Conservation (phyloP, 495 filamentous ascomycete species). For the Daldinia childiae region DNA sequence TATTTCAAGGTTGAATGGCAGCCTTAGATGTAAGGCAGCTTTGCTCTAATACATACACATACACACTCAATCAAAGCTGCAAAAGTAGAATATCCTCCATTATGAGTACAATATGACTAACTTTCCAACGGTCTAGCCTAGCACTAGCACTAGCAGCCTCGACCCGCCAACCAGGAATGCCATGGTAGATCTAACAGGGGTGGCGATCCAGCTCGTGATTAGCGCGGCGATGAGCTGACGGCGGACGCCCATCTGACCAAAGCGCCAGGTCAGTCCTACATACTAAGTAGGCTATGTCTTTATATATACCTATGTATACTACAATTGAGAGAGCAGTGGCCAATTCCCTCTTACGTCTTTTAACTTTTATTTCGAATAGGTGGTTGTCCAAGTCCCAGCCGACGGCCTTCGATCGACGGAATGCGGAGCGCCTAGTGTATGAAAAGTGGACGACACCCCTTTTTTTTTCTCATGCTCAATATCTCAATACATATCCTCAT, state of each 20-base stretch:
- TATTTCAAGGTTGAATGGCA: neutral
- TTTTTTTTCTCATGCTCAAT: too few relatives aligned
- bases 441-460: conserved; percentile 5
- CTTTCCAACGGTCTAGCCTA: neutral
- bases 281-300: neutral
- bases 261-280: neutral
- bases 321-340: neutral
- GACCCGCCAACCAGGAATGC: conserved; percentile 1
- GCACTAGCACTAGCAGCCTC: neutral
- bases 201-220: conserved; percentile 19
- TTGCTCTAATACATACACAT: neutral
- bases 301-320: neutral
- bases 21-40: neutral
- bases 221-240: conserved; percentile 17
- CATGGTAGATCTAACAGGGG: conserved; percentile 22
- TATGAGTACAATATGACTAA: neutral
- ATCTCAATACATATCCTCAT: neutral
- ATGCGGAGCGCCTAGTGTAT: neutral
- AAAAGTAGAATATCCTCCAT: neutral
- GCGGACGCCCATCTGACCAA: conserved; percentile 14
- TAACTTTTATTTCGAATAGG: neutral
- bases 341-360: neutral
- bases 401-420: neutral
- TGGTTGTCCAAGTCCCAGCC: neutral
- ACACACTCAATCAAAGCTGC: neutral